A percentile compares a stretch with the other conserved stretches of the same genome.
Evolutionary conservation across 2,329 filamentous ascomycete genomes (phyloP).

Genomic region (Hypoxylon sp.): DNA sequence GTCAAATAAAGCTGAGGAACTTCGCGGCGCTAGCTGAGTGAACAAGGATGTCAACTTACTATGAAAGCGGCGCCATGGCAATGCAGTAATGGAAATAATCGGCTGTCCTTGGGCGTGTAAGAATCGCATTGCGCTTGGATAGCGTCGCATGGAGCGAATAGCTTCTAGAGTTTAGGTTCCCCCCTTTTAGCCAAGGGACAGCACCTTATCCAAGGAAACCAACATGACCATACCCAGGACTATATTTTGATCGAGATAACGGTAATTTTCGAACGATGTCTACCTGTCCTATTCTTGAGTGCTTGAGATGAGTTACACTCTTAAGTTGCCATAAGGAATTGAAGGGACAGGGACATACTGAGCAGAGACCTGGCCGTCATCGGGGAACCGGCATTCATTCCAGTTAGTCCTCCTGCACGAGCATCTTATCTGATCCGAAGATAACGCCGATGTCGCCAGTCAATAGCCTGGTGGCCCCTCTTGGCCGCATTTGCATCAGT

Average conservation of each 20-base stretch:
- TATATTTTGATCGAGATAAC: not conserved
- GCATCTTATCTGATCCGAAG: slow-evolving; percentile 69
- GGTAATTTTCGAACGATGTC: not conserved
- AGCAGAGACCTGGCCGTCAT: slow-evolving; percentile 31
- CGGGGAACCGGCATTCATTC: slow-evolving; percentile 33
- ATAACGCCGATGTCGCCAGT: slow-evolving; percentile 64
- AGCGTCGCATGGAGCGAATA: slow-evolving; percentile 1
- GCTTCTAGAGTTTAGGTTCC: slow-evolving; percentile 6
- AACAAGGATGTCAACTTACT: slow-evolving; percentile 28
- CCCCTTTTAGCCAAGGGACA: not conserved
- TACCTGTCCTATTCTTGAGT: slow-evolving; percentile 1
- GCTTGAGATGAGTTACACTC: not conserved
- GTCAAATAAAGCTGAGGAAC: not conserved
- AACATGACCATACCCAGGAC: not conserved
- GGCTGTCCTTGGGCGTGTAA: slow-evolving; percentile 5
- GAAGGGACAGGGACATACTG: slow-evolving; percentile 11
- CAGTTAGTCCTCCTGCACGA: slow-evolving; percentile 47
- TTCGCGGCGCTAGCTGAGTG: not conserved
- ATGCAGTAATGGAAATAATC: slow-evolving; percentile 21
- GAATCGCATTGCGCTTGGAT: not conserved
- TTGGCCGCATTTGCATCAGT: slow-evolving; percentile 46
- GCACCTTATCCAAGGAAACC: not conserved
- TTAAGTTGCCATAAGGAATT: slow-evolving; percentile 18
- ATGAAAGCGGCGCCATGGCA: not conserved
- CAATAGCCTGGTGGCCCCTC: slow-evolving; percentile 40